Evolutionary conservation across 169 alveolate genomes (phyloP).

Genomic region (Perkinsus marinus): DNA sequence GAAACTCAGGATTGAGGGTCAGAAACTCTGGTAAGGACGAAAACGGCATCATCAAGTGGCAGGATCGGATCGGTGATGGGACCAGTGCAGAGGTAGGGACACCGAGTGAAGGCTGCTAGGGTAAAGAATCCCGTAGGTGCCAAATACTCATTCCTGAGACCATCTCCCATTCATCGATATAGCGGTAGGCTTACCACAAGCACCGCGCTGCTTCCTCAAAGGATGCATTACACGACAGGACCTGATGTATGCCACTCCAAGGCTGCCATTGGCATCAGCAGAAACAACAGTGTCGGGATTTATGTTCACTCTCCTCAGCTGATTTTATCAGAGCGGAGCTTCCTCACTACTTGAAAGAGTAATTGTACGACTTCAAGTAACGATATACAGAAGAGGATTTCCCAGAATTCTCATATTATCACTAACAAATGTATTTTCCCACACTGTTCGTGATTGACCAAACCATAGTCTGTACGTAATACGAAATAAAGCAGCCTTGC

Average conservation of each 20-base stretch:
- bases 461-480: too few species aligned
- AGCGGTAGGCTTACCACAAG: neutral
- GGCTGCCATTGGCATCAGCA: neutral
- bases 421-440: too few species aligned
- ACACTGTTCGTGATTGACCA: too few species aligned
- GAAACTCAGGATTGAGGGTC: neutral
- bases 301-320: too few species aligned
- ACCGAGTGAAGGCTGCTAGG: neutral
- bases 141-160: neutral
- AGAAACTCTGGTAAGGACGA: neutral
- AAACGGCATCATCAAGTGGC: neutral
- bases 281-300: too few species aligned
- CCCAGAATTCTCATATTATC: too few species aligned
- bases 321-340: too few species aligned
- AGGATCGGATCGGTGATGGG: neutral
- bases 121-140: neutral
- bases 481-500: too few species aligned
- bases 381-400: too few species aligned
- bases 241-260: neutral
- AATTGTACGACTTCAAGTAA: too few species aligned
- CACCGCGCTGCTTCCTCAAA: neutral
- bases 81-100: neutral
- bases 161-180: too few species aligned
- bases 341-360: too few species aligned
- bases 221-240: neutral